phyloP scores from a whole-genome alignment of 1,284 basidiomycete genomes.

The Fomitopsis palustris region DNA sequence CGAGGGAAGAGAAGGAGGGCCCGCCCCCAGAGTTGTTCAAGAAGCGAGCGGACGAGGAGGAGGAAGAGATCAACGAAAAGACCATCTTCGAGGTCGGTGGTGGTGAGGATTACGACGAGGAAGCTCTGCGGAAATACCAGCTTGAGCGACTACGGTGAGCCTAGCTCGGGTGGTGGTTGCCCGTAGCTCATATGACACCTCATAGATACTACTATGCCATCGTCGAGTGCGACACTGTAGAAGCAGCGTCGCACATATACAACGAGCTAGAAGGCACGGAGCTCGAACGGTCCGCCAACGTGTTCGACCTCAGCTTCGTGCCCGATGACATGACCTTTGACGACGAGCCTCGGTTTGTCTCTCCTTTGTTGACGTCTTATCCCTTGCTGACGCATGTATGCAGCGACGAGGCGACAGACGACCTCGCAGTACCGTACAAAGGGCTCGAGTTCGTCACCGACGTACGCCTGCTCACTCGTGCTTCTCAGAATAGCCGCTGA shows the following conservation, averaged over 20 bases:
- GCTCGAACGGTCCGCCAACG: conserved; percentile 94
- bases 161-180: conserved; percentile 6
- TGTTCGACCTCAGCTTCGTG: conserved; percentile 93
- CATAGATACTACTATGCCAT: conserved; percentile 95
- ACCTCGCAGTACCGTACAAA: conserved; percentile 65
- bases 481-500: background rate
- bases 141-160: conserved; percentile 86
- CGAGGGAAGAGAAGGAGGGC: conserved; percentile 85
- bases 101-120: conserved; percentile 80
- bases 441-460: conserved; percentile 93
- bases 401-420: conserved; percentile 83
- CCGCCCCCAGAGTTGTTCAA: conserved; percentile 88
- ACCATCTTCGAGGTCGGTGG: conserved; percentile 68
- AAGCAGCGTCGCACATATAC: conserved; percentile 81
- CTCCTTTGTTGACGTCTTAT: background rate
- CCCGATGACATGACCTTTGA: conserved; percentile 93
- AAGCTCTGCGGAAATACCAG: conserved; percentile 90
- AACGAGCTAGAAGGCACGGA: conserved; percentile 92
- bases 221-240: conserved; percentile 81
- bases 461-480: conserved; percentile 36
- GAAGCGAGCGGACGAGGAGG: conserved; percentile 33
- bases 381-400: conserved; percentile 5
- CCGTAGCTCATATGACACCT: conserved; percentile 2
- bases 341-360: conserved; percentile 64
- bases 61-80: conserved; percentile 60